A percentile compares a stretch with the other conserved stretches of the same genome.
Conservation (phyloP, 164 flowering plant genomes). For the Vitis rotundifolia region DNA sequence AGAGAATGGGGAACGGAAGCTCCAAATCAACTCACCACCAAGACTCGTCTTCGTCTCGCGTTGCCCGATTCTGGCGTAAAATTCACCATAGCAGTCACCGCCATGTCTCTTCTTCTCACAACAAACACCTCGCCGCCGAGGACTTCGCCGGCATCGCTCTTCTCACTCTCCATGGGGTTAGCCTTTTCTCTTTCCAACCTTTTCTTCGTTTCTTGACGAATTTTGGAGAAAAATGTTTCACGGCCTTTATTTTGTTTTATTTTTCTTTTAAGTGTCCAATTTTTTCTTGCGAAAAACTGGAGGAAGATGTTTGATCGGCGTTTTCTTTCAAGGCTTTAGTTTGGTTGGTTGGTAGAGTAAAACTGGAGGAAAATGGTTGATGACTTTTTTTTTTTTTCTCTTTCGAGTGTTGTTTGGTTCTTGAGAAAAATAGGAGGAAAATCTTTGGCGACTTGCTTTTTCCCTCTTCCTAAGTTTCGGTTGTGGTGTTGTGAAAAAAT, state of each 20-base stretch:
- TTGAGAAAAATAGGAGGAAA: too few relatives aligned
- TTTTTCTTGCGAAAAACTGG: neutral
- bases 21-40: conserved; percentile 27
- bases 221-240: neutral
- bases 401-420: too few relatives aligned
- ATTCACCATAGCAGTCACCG: neutral
- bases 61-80: neutral
- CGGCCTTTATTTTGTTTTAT: neutral
- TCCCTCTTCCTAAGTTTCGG: too few relatives aligned
- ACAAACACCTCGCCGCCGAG: conserved; percentile 30
- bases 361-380: too few relatives aligned
- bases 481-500: too few relatives aligned
- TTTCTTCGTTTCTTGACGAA: neutral
- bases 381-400: too few relatives aligned
- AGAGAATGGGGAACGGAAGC: conserved; percentile 40
- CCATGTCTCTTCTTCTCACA: conserved; percentile 12
- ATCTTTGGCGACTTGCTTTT: too few relatives aligned
- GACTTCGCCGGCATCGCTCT: conserved; percentile 80
- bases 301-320: too few relatives aligned
- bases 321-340: too few relatives aligned
- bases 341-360: too few relatives aligned
- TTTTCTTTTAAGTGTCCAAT: neutral
- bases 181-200: neutral
- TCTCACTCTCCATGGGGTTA: conserved; percentile 46
- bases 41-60: conserved; percentile 2